Conservation (phyloP, 345 rosid species). For the Populus nigra region DNA sequence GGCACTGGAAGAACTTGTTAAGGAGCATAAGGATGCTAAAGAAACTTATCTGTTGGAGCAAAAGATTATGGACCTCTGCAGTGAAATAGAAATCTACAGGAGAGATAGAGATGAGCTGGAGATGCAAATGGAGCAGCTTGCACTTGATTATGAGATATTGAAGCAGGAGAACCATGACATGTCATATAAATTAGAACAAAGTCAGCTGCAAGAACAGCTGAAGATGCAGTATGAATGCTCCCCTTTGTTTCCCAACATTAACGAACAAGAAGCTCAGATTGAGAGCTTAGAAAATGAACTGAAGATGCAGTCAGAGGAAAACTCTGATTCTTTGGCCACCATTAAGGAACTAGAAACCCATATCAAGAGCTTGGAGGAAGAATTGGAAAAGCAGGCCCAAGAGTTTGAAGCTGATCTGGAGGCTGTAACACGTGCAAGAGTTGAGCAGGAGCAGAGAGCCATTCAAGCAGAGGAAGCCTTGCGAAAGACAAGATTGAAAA, state of each 20-base stretch:
- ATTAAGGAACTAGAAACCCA: constrained; percentile 50
- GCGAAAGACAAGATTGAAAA: constrained; percentile 62
- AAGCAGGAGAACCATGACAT: constrained; percentile 81
- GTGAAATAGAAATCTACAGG: constrained; percentile 72
- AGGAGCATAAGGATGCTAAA: constrained; percentile 54
- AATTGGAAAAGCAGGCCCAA: constrained; percentile 56
- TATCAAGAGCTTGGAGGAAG: constrained; percentile 61
- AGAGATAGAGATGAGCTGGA: constrained; percentile 83
- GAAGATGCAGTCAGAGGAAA: constrained; percentile 24
- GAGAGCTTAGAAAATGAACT: constrained; percentile 28
- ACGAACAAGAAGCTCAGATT: constrained; percentile 25
- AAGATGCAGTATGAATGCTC: constrained; percentile 72
- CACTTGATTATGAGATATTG: constrained; percentile 90
- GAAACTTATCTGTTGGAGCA: constrained; percentile 58
- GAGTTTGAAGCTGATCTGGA: constrained; percentile 64
- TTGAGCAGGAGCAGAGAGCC: constrained; percentile 80
- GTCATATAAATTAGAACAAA: constrained; percentile 77
- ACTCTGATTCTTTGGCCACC: constrained; percentile 31
- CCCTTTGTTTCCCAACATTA: constrained; percentile 33
- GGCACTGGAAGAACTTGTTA: constrained; percentile 81
- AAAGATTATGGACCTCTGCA: constrained; percentile 59
- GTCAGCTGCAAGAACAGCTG: constrained; percentile 72
- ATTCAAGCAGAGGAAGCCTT: constrained; percentile 78
- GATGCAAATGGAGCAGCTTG: constrained; percentile 94
- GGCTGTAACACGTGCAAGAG: constrained; percentile 45